Evolutionary conservation across 805 yeast genomes (phyloP).

Genomic region (Schwanniomyces sp.): DNA sequence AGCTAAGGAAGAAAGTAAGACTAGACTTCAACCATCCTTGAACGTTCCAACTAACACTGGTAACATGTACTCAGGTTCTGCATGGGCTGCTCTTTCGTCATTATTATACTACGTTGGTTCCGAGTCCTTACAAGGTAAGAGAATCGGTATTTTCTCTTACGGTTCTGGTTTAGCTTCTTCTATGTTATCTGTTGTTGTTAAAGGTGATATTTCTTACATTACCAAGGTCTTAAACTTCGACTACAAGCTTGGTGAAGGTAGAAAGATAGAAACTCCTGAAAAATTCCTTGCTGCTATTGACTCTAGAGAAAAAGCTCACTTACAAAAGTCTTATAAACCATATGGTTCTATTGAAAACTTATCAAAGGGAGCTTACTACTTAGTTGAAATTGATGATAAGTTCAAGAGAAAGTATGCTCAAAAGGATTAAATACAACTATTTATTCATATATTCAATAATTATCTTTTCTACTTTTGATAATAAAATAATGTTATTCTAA

Average conservation of each 20-base stretch:
- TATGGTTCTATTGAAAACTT: constrained; percentile 73
- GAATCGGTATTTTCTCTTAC: constrained; percentile 91
- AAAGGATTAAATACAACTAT: constrained; percentile 46
- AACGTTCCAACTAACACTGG: constrained; percentile 94
- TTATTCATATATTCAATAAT: neutral
- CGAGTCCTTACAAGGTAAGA: constrained; percentile 73
- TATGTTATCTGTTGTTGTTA: constrained; percentile 73
- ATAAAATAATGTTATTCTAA: neutral
- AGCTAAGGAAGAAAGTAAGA: constrained; percentile 66
- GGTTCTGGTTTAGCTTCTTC: constrained; percentile 98
- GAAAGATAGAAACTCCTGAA: constrained; percentile 69
- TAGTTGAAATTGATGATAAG: constrained; percentile 80
- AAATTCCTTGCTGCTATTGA: constrained; percentile 79
- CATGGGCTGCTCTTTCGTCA: constrained; percentile 84
- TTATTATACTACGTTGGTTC: constrained; percentile 72
- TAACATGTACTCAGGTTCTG: constrained; percentile 95
- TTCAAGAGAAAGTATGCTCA: constrained; percentile 80
- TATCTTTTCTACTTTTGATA: neutral
- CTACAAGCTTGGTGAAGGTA: constrained; percentile 58
- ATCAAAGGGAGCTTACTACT: constrained; percentile 77
- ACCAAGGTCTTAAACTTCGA: constrained; percentile 66
- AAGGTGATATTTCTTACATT: constrained; percentile 76
- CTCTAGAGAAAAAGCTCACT: constrained; percentile 86
- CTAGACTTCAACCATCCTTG: constrained; percentile 77
- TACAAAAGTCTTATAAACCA: constrained; percentile 78